Percentiles rank a stretch among this genome's conserved stretches.
phyloP scores from a whole-genome alignment of 371 early-diverging fungal genomes.

The Funneliformis caledonium region DNA sequence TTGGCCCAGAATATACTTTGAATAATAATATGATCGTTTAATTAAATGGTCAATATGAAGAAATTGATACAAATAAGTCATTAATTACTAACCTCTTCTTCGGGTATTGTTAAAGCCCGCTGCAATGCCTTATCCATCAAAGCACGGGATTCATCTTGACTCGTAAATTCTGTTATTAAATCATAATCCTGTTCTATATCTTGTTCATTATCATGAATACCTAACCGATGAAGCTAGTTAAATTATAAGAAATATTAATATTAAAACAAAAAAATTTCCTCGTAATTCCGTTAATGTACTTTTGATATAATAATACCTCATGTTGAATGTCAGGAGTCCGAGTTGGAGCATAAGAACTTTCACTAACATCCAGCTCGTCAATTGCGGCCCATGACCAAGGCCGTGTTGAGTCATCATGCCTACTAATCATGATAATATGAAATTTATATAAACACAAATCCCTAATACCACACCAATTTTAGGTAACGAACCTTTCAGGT shows the following conservation, averaged over 20 bases:
- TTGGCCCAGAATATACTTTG: slow-evolving; percentile 20
- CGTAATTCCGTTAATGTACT: too few species aligned
- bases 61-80: background rate
- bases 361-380: background rate
- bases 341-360: background rate
- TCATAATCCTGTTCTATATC: slow-evolving; percentile 31
- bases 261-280: background rate
- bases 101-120: slow-evolving; percentile 27
- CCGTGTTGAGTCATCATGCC: background rate
- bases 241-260: background rate
- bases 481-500: background rate
- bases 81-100: slow-evolving; percentile 26
- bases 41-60: background rate
- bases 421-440: background rate
- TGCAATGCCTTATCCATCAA: slow-evolving; percentile 34
- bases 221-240: background rate
- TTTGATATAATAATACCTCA: slow-evolving; percentile 8
- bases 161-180: slow-evolving; percentile 17
- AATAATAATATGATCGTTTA: background rate
- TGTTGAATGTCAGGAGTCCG: background rate
- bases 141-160: background rate
- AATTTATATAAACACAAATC: background rate
- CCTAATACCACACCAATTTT: background rate
- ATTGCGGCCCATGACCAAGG: slow-evolving; percentile 1
- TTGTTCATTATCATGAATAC: background rate